Conservation (phyloP, 352 stramenopile species). For the Phytophthora fragariaefolia region DNA sequence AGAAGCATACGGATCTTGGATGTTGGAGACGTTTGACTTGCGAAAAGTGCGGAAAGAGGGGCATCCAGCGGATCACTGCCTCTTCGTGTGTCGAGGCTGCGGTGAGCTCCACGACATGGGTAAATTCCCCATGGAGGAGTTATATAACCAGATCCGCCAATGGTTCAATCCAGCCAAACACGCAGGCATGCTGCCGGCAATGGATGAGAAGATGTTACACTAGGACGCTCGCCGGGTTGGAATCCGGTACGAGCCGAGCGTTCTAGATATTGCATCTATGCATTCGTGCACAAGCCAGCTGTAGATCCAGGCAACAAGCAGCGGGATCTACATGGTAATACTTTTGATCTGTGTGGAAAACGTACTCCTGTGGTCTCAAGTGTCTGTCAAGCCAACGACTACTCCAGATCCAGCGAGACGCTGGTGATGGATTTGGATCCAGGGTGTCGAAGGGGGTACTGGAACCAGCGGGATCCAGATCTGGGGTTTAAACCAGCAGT, state of each 20-base stretch:
- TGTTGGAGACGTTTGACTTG: too few relatives aligned
- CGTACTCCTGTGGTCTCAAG: neutral
- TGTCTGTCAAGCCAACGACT: neutral
- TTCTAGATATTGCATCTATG: slow-evolving; percentile 1
- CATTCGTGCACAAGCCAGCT: neutral
- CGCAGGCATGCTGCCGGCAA: neutral
- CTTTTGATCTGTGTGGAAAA: neutral
- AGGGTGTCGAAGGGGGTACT: slow-evolving; percentile 22
- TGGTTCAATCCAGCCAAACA: neutral
- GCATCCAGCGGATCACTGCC: neutral
- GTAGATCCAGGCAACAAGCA: neutral
- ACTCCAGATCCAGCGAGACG: neutral
- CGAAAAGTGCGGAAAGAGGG: too few relatives aligned
- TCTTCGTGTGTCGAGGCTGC: neutral
- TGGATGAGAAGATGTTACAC: neutral
- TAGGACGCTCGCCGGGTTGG: neutral
- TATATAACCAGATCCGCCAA: neutral
- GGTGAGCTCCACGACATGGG: neutral
- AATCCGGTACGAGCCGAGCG: neutral
- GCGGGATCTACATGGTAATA: neutral
- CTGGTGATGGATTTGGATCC: neutral
- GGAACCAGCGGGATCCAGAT: slow-evolving; percentile 12
- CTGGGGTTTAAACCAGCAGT: neutral
- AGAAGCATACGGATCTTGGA: too few relatives aligned
- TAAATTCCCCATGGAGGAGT: neutral